Base-by-base conservation (phyloP, 305 asterid genomes). In the Striga hermonthica region DNA sequence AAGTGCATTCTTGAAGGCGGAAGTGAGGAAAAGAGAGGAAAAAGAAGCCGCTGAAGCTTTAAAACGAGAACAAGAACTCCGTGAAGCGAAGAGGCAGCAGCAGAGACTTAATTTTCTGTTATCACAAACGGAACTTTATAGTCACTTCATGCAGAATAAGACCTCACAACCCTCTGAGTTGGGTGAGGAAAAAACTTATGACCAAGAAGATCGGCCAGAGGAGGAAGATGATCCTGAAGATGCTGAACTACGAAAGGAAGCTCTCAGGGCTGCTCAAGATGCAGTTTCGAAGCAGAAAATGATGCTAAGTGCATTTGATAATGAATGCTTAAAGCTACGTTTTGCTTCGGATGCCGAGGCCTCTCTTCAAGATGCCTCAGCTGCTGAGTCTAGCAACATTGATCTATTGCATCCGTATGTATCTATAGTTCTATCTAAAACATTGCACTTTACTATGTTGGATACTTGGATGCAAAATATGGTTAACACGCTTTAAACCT, bases 41-140 rank as follows among this genome's bases (percentile, higher is more conserved):
- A 93, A 83, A 60, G 99, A 93, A 85, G 99, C 99, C 61, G 97
- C 97, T 54, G 99, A 90, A 82, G 99, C 99, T 80, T 76, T 94
- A 70, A 94, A 90, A 83, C 89, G 95, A 66, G 99, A 94, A 80
- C 99, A 94, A 73, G 99, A 94, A 72, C 95, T 90, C 67, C 97
- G 99, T 72, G 99, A 94, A 84, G 99, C 96, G 62, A 88, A 79
- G 85, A 79, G 99, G 87, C 99, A 94, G 74, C 96, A 90, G 68
- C 99, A 94, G 70, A 84, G 99, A 76, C 97, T 94, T 68, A 94
- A 90, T 64, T 94, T 94, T 78, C 82, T 94, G 76, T 78, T 94
- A 72, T 90, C 97, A 68, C 99, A 94, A 76, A 94, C 99, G 59
- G 99, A 94, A 75, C 90, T 94, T 68, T 94, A 94, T 82, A 90